A percentile compares a stretch with the other conserved stretches of the same genome.
phyloP scores from a whole-genome alignment of 345 rosid genomes.

The Populus pruinosa region DNA sequence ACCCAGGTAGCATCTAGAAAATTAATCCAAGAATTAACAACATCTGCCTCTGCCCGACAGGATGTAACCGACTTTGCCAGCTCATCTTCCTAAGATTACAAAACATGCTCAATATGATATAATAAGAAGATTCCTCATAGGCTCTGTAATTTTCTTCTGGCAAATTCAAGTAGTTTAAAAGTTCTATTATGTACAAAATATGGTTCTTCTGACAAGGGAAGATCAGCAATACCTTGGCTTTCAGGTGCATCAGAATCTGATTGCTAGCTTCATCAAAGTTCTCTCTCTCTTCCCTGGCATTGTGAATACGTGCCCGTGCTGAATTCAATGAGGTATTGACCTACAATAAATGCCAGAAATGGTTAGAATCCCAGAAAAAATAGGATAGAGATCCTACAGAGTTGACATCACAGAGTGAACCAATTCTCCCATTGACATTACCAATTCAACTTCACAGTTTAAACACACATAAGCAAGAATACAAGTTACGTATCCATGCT shows the following conservation, averaged over 20 bases:
- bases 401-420: background rate
- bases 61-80: constrained; percentile 60
- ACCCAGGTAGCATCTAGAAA: constrained; percentile 68
- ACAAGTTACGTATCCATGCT: background rate
- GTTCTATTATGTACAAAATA: background rate
- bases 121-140: background rate
- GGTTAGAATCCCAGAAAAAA: background rate
- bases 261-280: constrained; percentile 90
- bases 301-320: constrained; percentile 59
- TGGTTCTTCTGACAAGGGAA: background rate
- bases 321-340: constrained; percentile 54
- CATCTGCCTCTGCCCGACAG: constrained; percentile 71
- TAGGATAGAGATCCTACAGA: background rate
- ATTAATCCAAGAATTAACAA: constrained; percentile 61
- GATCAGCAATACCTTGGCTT: constrained; percentile 53
- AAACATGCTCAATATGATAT: background rate
- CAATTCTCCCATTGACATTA: background rate
- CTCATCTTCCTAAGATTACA: constrained; percentile 71
- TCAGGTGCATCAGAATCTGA: constrained; percentile 69
- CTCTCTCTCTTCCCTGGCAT: constrained; percentile 87
- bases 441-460: constrained; percentile 1
- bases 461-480: background rate
- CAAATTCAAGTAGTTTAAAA: background rate
- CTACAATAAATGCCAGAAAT: constrained; percentile 38
- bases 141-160: background rate